phyloP scores from a whole-genome alignment of 345 rosid genomes.

The Eucalyptus shirleyi region DNA sequence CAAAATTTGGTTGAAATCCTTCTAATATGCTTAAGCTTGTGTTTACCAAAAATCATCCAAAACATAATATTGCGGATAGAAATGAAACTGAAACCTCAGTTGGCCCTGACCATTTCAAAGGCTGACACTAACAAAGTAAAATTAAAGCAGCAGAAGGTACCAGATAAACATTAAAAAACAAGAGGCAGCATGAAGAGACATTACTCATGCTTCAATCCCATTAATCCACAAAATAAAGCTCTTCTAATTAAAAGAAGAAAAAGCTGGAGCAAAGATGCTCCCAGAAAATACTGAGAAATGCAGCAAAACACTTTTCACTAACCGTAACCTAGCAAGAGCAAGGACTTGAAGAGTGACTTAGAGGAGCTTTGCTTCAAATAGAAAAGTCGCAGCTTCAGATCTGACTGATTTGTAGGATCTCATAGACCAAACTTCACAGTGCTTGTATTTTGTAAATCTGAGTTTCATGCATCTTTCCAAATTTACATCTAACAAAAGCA shows the following conservation, averaged over 20 bases:
- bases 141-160: neutral
- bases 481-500: neutral
- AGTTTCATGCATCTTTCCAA: neutral
- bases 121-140: neutral
- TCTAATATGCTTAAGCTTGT: neutral
- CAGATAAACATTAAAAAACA: neutral
- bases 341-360: neutral
- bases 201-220: neutral
- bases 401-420: neutral
- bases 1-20: neutral
- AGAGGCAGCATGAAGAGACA: neutral
- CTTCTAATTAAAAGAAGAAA: neutral
- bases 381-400: neutral
- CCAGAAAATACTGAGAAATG: neutral
- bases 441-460: neutral
- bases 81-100: neutral
- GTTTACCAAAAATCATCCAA: neutral
- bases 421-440: neutral
- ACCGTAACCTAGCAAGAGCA: neutral
- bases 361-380: neutral
- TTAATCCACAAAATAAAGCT: neutral
- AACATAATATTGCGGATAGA: neutral
- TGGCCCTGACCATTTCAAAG: neutral
- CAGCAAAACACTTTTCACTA: neutral
- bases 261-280: neutral